Percentiles rank a stretch among this genome's conserved stretches.
These are phyloP conservation scores for Metarhizium album DNA, from an alignment of 2,329 filamentous ascomycete genomes.

Conservation along the genomic window DNA sequence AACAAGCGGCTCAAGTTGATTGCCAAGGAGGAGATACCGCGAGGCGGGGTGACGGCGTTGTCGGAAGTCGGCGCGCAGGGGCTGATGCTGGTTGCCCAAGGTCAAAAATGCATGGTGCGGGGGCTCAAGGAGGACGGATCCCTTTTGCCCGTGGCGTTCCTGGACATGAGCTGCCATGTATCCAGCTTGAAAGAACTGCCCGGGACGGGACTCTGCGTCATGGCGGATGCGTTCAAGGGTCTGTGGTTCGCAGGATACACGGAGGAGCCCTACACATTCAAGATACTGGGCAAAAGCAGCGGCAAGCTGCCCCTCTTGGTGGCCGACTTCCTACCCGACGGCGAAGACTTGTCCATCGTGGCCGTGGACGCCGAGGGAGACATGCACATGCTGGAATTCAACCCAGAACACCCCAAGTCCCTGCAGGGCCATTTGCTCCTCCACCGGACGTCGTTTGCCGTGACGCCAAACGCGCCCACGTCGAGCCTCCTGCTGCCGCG, in stretches of 20 bases:
- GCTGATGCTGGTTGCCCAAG: slow-evolving; percentile 81
- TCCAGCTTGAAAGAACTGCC: slow-evolving; percentile 74
- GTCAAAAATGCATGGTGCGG: slow-evolving; percentile 94
- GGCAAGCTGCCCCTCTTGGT: slow-evolving; percentile 67
- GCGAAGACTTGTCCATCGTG: slow-evolving; percentile 71
- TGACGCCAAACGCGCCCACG: slow-evolving; percentile 66
- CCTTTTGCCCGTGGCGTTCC: slow-evolving; percentile 85
- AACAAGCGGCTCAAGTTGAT: slow-evolving; percentile 77
- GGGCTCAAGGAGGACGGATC: slow-evolving; percentile 93
- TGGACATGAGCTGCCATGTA: slow-evolving; percentile 95
- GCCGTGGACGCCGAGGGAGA: slow-evolving; percentile 77
- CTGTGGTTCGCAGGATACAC: slow-evolving; percentile 95
- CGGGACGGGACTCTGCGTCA: slow-evolving; percentile 72
- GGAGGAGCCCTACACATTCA: slow-evolving; percentile 93
- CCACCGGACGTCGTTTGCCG: slow-evolving; percentile 78
- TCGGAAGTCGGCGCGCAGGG: slow-evolving; percentile 79
- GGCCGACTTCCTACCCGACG: slow-evolving; percentile 82
- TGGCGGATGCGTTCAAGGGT: slow-evolving; percentile 86
- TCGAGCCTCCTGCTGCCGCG: slow-evolving; percentile 67
- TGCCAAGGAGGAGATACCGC: slow-evolving; percentile 80
- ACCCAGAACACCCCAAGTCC: slow-evolving; percentile 91
- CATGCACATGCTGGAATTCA: slow-evolving; percentile 82
- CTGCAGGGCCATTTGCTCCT: slow-evolving; percentile 80
- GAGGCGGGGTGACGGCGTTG: slow-evolving; percentile 80
- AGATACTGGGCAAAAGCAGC: slow-evolving; percentile 79